Conservation (phyloP, 2,329 filamentous ascomycete species). For the Onygena corvina region DNA sequence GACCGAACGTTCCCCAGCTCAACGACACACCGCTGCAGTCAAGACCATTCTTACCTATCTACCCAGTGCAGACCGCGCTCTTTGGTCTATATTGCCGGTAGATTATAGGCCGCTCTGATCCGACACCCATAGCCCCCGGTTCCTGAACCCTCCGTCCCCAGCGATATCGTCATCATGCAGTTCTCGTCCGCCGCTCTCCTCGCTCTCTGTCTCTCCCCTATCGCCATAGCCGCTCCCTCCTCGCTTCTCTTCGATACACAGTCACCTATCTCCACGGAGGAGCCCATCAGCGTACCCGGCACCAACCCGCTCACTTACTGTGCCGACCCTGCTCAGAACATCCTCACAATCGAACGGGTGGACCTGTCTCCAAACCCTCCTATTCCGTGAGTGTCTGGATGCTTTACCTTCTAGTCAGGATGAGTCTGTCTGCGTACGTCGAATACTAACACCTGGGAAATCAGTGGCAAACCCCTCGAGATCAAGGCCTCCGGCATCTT, state of each 20-base stretch:
- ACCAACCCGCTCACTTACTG: conserved; percentile 79
- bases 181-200: conserved; percentile 25
- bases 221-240: conserved; percentile 35
- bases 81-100: neutral
- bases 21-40: neutral
- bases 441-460: conserved; percentile 17
- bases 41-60: neutral
- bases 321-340: conserved; percentile 53
- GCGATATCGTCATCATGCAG: neutral
- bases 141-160: neutral
- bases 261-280: conserved; percentile 39
- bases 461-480: conserved; percentile 61
- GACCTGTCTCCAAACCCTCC: conserved; percentile 81
- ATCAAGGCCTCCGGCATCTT: conserved; percentile 73
- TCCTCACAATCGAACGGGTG: conserved; percentile 65
- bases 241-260: conserved; percentile 38
- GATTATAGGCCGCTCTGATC: neutral
- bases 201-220: conserved; percentile 33
- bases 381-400: conserved; percentile 52
- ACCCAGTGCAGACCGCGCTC: neutral
- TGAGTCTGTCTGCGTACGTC: neutral
- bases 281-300: conserved; percentile 59
- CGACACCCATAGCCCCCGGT: neutral
- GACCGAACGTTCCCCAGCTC: too few species aligned
- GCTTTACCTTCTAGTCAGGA: neutral